These are phyloP conservation scores for Carpinus fangiana DNA, from an alignment of 306 rosid genomes.

Conservation along the genomic window DNA sequence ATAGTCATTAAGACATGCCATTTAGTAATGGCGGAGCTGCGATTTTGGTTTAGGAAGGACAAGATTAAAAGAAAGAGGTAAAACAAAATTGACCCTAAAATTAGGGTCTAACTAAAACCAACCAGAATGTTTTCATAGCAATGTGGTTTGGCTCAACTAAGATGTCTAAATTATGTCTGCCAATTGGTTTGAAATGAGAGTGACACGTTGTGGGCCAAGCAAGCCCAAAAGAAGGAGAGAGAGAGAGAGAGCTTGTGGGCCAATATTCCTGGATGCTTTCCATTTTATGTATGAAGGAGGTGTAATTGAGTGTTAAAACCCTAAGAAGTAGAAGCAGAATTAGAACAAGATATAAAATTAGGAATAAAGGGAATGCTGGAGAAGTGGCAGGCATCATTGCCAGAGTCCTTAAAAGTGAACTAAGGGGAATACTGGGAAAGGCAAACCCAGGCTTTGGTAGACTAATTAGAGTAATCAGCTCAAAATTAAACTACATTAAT, in stretches of 20 bases:
- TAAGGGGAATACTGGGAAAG: constrained; percentile 31
- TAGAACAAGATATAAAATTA: constrained; percentile 25
- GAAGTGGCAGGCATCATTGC: constrained; percentile 60
- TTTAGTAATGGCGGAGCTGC: no score
- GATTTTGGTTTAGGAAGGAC: no score
- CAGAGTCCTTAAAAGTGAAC: constrained; percentile 44
- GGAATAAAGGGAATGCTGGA: constrained; percentile 35
- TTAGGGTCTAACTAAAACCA: no score
- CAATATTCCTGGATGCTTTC: constrained; percentile 35
- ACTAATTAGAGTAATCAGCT: neutral
- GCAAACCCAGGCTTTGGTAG: constrained; percentile 27
- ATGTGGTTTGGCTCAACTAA: constrained; percentile 10
- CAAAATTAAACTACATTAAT: neutral
- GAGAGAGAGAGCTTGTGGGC: constrained; percentile 25
- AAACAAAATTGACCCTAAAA: no score
- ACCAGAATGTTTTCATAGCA: neutral
- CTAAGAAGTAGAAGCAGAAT: constrained; percentile 20
- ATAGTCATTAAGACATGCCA: neutral
- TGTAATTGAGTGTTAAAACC: constrained; percentile 8
- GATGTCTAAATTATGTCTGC: constrained; percentile 27
- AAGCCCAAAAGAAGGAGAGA: neutral
- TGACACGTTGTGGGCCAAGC: constrained; percentile 37
- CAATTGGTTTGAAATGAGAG: constrained; percentile 34
- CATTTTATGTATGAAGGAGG: constrained; percentile 21
- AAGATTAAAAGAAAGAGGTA: no score